Evolutionary conservation across 202 grass and related monocot genomes (phyloP), one percentile per base, ranked within the genome.

Genomic region (Zoysia matrella): DNA sequence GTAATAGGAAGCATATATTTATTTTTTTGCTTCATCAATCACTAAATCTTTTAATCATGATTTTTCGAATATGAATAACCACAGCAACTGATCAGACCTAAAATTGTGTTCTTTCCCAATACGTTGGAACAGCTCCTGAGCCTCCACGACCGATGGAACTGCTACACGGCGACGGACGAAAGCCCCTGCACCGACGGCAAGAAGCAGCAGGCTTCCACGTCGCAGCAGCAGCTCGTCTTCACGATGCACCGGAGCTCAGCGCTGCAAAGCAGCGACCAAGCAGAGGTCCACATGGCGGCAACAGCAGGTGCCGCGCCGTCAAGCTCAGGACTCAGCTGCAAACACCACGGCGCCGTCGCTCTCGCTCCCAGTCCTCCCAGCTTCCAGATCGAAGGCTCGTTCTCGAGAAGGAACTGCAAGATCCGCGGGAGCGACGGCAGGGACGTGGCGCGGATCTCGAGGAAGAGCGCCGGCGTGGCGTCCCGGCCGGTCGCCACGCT

Each of bases 71-170:
- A 51, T 58, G 52, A 5, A 36, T 73, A 67, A 61, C 41, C 47
- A 44, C n/a, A 7, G 1, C 15, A 49, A 14, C 46, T 79, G 14
- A 79, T 79, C 11, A 58, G 41, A 9, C 3, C 45, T 46, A 67
- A 47, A 45, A 30, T 0, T 8, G 2, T 46, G 2, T 8, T 47
- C n/a, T 46, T 62, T 8, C 10, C 8, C 36, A 0, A 0, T 58
- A 60, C 47, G 7, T 64, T 49, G 16, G 10, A 16, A 11, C 89
- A 94, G 92, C 85, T 94, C 2, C 45, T 94, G 0, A 94, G 87
- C 87, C 77, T 94, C 71, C 84, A 82, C 14, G 82, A 91, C 50
- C 78, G 79, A 36, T 91, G 92, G 92, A 89, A 87, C 60, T 88
- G 92, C 13, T 89, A 91, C 89, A 80, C 47, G 47, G 87, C 81